Conservation (phyloP, 148 eudicot species). For the Fagopyrum tataricum region DNA sequence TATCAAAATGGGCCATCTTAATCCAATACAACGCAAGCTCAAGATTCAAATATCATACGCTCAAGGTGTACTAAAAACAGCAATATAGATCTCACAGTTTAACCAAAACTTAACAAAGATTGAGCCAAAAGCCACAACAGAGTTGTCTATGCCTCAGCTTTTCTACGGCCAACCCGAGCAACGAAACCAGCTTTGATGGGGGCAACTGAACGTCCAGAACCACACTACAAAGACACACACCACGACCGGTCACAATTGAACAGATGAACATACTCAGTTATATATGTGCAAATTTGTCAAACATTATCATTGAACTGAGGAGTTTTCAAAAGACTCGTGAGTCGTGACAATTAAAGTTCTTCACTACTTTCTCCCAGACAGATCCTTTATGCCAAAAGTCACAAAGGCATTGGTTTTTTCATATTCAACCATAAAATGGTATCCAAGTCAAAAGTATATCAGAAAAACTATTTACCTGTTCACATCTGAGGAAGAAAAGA, state of each 20-base stretch:
- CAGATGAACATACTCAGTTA: neutral
- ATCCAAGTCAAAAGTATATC: neutral
- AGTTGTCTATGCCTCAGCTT: conserved; percentile 21
- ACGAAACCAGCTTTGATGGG: conserved; percentile 66
- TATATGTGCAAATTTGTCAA: neutral
- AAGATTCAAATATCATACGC: neutral
- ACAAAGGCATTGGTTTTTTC: no score
- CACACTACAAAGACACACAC: conserved; percentile 36
- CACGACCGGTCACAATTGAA: neutral
- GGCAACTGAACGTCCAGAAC: conserved; percentile 62
- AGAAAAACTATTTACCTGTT: conserved; percentile 53
- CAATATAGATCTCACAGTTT: neutral
- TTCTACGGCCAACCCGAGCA: conserved; percentile 62
- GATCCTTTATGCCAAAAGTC: neutral
- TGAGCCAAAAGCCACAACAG: neutral
- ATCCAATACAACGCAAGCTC: neutral
- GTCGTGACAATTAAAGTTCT: neutral
- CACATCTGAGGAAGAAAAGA: conserved; percentile 89
- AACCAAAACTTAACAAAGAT: neutral
- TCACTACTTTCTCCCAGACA: neutral
- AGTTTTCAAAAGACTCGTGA: neutral
- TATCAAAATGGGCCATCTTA: neutral
- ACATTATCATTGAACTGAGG: neutral
- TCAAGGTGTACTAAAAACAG: neutral
- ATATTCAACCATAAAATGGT: no score